Percentiles rank a stretch among this genome's conserved stretches.
Evolutionary conservation across 306 rosid genomes (phyloP).

Genomic region (Phaseolus lunatus): DNA sequence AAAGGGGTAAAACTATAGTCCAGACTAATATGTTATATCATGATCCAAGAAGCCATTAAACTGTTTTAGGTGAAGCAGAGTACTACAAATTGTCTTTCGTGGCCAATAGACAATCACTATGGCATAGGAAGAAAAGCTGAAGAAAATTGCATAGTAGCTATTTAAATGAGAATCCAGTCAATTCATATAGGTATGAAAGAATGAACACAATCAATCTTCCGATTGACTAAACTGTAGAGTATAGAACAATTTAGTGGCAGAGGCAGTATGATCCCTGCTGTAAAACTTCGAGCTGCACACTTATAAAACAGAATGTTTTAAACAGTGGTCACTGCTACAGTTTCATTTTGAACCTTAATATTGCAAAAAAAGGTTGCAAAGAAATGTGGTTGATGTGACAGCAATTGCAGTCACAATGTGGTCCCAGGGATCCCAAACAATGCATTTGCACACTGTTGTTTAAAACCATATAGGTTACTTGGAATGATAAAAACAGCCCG

Average conservation of each 20-base stretch:
- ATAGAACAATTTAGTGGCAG: not conserved
- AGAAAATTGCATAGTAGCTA: not conserved
- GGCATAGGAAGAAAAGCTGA: not conserved
- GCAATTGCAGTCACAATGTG: not conserved
- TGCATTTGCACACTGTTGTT: not conserved
- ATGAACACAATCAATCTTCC: not conserved
- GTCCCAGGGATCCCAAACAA: not conserved
- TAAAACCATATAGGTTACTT: not conserved
- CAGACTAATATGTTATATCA: not conserved
- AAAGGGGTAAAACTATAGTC: not conserved
- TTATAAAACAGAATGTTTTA: not conserved
- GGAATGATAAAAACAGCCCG: not conserved
- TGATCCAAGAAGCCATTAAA: slow-evolving; percentile 1
- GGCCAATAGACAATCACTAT: not conserved
- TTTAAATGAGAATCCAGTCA: not conserved
- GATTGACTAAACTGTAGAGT: not conserved
- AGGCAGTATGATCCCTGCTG: not conserved
- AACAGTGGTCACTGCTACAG: not conserved
- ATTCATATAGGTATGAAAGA: not conserved
- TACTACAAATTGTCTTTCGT: not conserved
- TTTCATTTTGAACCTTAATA: not conserved
- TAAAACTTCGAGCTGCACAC: slow-evolving; percentile 8
- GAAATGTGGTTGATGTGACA: not conserved
- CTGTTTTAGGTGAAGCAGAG: slow-evolving; percentile 3
- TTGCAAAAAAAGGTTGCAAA: not conserved